phyloP scores from a whole-genome alignment of 1,284 basidiomycete species.

The Puccinia novopanici region DNA sequence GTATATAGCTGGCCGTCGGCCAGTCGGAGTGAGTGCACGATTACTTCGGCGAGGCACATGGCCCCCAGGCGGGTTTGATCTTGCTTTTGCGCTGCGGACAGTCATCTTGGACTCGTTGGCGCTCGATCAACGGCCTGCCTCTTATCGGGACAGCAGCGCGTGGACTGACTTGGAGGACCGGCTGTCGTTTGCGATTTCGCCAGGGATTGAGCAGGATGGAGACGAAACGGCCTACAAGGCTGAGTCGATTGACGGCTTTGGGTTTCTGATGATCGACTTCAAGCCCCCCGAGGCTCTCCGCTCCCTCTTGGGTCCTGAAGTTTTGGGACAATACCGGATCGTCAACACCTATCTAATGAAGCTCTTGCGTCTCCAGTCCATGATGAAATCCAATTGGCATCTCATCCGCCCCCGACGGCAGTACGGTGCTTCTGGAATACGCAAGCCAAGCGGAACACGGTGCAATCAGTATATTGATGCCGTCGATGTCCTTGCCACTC shows the following conservation, averaged over 20 bases:
- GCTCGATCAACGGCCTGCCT: not conserved
- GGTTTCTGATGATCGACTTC: slow-evolving; percentile 45
- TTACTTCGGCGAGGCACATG: slow-evolving; percentile 22
- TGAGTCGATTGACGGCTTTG: slow-evolving; percentile 42
- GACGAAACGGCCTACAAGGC: slow-evolving; percentile 2
- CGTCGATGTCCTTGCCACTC: not conserved
- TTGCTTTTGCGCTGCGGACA: slow-evolving; percentile 38
- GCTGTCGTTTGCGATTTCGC: slow-evolving; percentile 38
- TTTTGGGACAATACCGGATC: slow-evolving; percentile 27
- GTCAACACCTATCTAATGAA: slow-evolving; percentile 48
- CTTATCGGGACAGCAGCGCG: slow-evolving; percentile 2
- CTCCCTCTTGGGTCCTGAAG: slow-evolving; percentile 10
- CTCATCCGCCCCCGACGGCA: not conserved
- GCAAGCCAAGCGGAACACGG: not conserved
- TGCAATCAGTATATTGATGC: not conserved
- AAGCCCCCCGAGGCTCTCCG: slow-evolving; percentile 35
- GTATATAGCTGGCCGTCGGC: not conserved
- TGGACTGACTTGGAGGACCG: slow-evolving; percentile 34
- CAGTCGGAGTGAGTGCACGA: slow-evolving; percentile 37
- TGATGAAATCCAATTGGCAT: slow-evolving; percentile 25
- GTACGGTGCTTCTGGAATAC: not conserved
- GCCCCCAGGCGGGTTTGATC: slow-evolving; percentile 47
- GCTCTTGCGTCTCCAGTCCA: slow-evolving; percentile 35
- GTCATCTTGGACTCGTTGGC: slow-evolving; percentile 47
- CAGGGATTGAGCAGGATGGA: slow-evolving; percentile 3